Base-by-base conservation (phyloP, 2,329 filamentous ascomycete species). In the Dendrostoma leiphaemia region DNA sequence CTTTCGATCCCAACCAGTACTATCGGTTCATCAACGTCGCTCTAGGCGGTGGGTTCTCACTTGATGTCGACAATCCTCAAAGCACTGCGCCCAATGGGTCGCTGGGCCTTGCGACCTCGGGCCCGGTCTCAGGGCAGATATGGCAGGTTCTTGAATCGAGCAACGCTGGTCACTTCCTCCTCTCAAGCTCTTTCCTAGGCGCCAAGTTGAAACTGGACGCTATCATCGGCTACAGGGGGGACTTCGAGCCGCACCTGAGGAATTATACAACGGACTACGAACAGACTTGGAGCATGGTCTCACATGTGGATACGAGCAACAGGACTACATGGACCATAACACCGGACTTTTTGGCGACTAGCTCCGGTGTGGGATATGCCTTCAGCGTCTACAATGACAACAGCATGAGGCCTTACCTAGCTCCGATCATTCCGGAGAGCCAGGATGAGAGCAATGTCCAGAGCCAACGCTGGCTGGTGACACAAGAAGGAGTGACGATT, bases 341-440 rank as follows among this genome's bases (percentile, higher is more conserved):
- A 24, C 51, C 51, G 10, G 35, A 48, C 7, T 53, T 53, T 12
- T 28, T 35, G 3, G 43, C 23, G 7, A 21, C 24, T 7, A 35
- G 43, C 8, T 7, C 34, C 2, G 24, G 32, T 15, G 19, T 8
- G n/a, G 19, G 19, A 3, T 3, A 6, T 1, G 38, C 15, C 1
- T 34, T 53, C 43, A 53, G 43, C 13, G 43, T 53, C 6, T 53
- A 53, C 19, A 53, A 48, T 31, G 51, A n/a, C n/a, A n/a, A 48
- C 44, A 41, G 43, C 9, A 29, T 38, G 13, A 26, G 32, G 44
- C 51, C 43, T 2, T 40, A 48, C 15, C 17, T 53, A 10, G 43
- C 43, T 26, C 21, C 23, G n/a, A n/a, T n/a, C 2, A 48, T 47
- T 8, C 40, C 40, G 1, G 50, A 46, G n/a, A 32, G 44, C 19